phyloP scores from a whole-genome alignment of 2,329 filamentous ascomycete genomes.

The Talaromyces atroroseus region DNA sequence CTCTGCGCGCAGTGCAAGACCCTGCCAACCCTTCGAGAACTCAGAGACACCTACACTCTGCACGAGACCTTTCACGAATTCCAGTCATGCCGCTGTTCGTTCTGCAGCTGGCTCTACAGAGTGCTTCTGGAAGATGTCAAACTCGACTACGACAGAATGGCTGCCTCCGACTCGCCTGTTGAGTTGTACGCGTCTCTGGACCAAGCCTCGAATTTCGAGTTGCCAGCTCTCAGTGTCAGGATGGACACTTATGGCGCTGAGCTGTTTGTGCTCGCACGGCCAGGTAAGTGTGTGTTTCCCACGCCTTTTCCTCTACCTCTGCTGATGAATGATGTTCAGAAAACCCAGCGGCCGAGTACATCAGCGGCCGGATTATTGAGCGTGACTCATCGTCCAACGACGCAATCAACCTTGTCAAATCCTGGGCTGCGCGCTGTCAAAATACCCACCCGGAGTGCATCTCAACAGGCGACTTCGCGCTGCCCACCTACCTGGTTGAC shows the following conservation, averaged over 20 bases:
- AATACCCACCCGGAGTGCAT: neutral
- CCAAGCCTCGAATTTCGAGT: neutral
- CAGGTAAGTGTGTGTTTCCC: neutral
- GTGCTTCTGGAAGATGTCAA: neutral
- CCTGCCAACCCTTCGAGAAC: slow-evolving; percentile 1
- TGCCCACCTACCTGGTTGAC: slow-evolving; percentile 8
- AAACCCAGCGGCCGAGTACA: slow-evolving; percentile 4
- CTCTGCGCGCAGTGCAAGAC: slow-evolving; percentile 3
- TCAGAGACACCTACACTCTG: neutral
- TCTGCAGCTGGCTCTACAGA: slow-evolving; percentile 5
- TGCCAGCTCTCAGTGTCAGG: neutral
- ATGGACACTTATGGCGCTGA: neutral
- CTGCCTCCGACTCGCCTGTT: neutral
- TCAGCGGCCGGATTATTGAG: neutral
- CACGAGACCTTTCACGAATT: slow-evolving; percentile 5
- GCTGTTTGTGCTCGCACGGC: neutral
- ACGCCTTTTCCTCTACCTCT: no score
- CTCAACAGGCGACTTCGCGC: neutral
- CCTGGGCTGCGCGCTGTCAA: neutral
- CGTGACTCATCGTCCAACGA: neutral
- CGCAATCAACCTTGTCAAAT: neutral
- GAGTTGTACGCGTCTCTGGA: slow-evolving; percentile 2
- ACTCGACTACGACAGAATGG: neutral
- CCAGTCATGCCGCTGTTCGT: slow-evolving; percentile 1
- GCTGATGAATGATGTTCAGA: neutral